Percentiles rank a stretch among this genome's conserved stretches.
These are phyloP conservation scores for Acer campestre DNA, from an alignment of 345 rosid genomes.

Conservation along the genomic window DNA sequence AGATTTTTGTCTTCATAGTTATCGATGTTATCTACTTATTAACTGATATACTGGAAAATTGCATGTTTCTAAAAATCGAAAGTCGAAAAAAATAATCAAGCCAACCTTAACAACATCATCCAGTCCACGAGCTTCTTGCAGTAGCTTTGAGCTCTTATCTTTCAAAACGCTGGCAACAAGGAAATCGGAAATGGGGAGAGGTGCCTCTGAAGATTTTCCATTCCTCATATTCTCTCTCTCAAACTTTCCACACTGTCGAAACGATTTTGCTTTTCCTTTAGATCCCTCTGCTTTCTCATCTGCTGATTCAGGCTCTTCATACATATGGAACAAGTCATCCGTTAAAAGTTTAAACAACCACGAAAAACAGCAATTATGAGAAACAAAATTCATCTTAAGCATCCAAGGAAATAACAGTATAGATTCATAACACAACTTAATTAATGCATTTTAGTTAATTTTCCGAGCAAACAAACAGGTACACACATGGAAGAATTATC, in stretches of 20 bases:
- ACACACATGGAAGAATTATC: not conserved
- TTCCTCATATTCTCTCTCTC: constrained; percentile 87
- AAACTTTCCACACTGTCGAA: constrained; percentile 75
- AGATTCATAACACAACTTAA: not conserved
- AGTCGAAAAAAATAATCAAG: constrained; percentile 11
- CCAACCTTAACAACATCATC: constrained; percentile 93
- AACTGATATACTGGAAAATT: not conserved
- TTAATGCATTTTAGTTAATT: not conserved
- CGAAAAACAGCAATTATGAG: constrained; percentile 5
- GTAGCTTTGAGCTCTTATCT: constrained; percentile 84
- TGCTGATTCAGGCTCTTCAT: constrained; percentile 61
- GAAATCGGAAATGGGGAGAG: constrained; percentile 90
- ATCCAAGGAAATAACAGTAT: not conserved
- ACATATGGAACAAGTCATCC: constrained; percentile 82
- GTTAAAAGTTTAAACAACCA: constrained; percentile 27
- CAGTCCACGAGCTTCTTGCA: constrained; percentile 86
- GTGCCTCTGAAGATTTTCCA: constrained; percentile 55
- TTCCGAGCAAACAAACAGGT: not conserved
- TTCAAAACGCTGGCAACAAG: constrained; percentile 97
- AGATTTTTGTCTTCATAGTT: not conserved
- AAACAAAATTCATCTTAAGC: not conserved
- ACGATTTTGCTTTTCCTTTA: constrained; percentile 62
- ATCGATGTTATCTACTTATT: not conserved
- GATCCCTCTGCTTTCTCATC: constrained; percentile 53
- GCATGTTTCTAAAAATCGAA: not conserved